These are phyloP conservation scores for Beauveria medogensis DNA, from an alignment of 2,329 filamentous ascomycete species.

Conservation along the genomic window DNA sequence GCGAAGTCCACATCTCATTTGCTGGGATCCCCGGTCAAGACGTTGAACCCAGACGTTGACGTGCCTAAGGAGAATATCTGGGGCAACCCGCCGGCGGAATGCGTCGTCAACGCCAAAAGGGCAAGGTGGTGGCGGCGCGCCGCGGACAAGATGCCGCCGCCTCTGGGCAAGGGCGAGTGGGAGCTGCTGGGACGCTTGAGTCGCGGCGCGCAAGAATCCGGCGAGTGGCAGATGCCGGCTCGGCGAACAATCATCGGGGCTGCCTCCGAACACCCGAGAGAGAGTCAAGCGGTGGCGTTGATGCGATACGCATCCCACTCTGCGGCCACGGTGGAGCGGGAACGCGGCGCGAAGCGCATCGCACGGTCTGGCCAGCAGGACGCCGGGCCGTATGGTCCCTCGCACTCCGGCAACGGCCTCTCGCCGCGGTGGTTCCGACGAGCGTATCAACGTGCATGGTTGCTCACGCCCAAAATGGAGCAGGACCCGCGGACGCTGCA, in stretches of 20 bases:
- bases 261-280: not conserved
- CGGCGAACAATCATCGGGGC: not conserved
- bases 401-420: conserved; percentile 23
- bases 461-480: conserved; percentile 34
- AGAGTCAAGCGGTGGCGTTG: not conserved
- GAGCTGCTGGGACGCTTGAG: conserved; percentile 41
- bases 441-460: conserved; percentile 39
- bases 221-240: conserved; percentile 30
- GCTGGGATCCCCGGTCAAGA: conserved; percentile 19
- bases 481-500: conserved; percentile 22
- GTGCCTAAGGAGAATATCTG: conserved; percentile 41
- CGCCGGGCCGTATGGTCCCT: conserved; percentile 29
- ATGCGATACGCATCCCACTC: not conserved
- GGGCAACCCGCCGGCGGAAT: conserved; percentile 35
- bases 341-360: conserved; percentile 14
- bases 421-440: conserved; percentile 37
- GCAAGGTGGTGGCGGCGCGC: conserved; percentile 40
- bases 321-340: conserved; percentile 1
- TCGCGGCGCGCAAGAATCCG: conserved; percentile 28
- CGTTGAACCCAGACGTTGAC: conserved; percentile 24
- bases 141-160: conserved; percentile 43
- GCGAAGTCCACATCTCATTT: conserved; percentile 19
- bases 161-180: conserved; percentile 47
- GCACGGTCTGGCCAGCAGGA: conserved; percentile 29
- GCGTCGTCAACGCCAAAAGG: conserved; percentile 32